Evolutionary conservation across 2,329 filamentous ascomycete genomes (phyloP).

Genomic region (Fusarium sp.): DNA sequence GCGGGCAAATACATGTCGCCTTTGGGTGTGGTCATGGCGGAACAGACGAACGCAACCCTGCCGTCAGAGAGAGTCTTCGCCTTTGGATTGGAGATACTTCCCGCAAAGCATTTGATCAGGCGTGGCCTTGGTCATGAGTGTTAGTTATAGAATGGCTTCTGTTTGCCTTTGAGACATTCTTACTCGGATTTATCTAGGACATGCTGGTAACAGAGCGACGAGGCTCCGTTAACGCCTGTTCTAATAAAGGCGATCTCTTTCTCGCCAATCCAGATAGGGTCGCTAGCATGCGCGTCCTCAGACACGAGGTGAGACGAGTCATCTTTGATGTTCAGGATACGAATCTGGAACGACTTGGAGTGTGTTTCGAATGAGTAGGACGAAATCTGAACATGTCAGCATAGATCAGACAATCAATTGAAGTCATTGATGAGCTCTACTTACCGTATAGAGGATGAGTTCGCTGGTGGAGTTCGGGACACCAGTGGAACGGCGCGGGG

Average conservation of each 20-base stretch:
- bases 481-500: slow-evolving; percentile 78
- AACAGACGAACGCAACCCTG: slow-evolving; percentile 68
- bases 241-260: slow-evolving; percentile 71
- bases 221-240: slow-evolving; percentile 61
- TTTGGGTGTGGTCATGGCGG: slow-evolving; percentile 74
- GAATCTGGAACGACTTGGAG: slow-evolving; percentile 75
- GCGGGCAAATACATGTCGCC: slow-evolving; percentile 78
- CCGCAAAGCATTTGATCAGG: slow-evolving; percentile 64
- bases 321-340: slow-evolving; percentile 76
- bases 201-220: slow-evolving; percentile 60
- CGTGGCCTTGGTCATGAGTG: slow-evolving; percentile 48
- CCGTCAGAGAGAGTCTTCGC: slow-evolving; percentile 63
- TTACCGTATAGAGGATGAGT: slow-evolving; percentile 73
- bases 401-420: neutral
- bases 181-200: slow-evolving; percentile 56
- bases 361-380: slow-evolving; percentile 86
- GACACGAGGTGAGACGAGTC: slow-evolving; percentile 76
- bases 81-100: slow-evolving; percentile 71
- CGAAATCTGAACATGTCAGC: slow-evolving; percentile 62
- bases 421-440: slow-evolving; percentile 29
- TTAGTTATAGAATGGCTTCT: slow-evolving; percentile 6
- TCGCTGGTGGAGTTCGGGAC: slow-evolving; percentile 77
- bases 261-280: slow-evolving; percentile 82
- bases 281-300: slow-evolving; percentile 73
- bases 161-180: slow-evolving; percentile 28